phyloP scores from a whole-genome alignment of 257 asterid genomes.

The Linaria vulgaris region DNA sequence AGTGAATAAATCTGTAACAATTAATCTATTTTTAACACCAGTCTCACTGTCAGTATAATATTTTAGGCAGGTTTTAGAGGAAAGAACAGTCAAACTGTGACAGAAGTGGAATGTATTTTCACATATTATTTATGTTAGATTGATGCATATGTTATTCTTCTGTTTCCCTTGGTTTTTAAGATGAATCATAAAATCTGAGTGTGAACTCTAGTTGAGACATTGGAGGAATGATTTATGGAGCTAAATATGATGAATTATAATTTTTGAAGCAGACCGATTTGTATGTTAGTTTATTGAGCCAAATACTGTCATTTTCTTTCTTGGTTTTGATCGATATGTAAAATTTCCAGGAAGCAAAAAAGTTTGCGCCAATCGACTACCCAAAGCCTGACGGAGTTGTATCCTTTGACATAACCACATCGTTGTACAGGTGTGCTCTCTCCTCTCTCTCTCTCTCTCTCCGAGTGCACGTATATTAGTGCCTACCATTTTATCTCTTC shows the following conservation, averaged over 20 bases:
- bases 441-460: slow-evolving; percentile 22
- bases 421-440: slow-evolving; percentile 93
- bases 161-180: too few relatives aligned
- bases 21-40: not conserved
- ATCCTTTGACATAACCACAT: slow-evolving; percentile 83
- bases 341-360: slow-evolving; percentile 65
- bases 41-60: not conserved
- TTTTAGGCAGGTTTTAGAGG: not conserved
- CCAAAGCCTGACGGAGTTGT: slow-evolving; percentile 87
- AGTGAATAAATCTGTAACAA: not conserved
- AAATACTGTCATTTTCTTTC: not conserved
- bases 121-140: not conserved
- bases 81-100: slow-evolving; percentile 1
- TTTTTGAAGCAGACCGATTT: too few relatives aligned
- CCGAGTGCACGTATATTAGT: too few relatives aligned
- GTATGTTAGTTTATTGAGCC: not conserved
- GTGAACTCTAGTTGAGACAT: too few relatives aligned
- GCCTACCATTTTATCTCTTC: too few relatives aligned
- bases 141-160: too few relatives aligned
- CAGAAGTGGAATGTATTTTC: not conserved
- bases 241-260: too few relatives aligned
- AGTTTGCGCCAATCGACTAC: slow-evolving; percentile 61
- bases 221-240: too few relatives aligned
- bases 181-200: too few relatives aligned
- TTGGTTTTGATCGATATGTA: slow-evolving; percentile 23